phyloP scores from a whole-genome alignment of 2,329 filamentous ascomycete genomes.

The Colletotrichum acutatum region DNA sequence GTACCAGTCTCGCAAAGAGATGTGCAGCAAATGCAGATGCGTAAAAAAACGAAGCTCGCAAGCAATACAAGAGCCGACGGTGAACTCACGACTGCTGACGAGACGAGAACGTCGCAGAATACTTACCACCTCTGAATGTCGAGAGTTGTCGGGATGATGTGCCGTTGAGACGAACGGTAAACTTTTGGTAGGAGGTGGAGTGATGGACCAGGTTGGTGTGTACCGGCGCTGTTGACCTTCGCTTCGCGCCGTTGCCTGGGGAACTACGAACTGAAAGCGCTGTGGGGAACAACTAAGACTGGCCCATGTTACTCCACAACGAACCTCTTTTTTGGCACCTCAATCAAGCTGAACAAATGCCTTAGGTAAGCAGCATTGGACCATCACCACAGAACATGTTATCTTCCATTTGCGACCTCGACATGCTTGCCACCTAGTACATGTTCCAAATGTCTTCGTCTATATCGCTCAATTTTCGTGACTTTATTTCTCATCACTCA shows the following conservation, averaged over 20 bases:
- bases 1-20: conserved; percentile 41
- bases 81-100: conserved; percentile 45
- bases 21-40: conserved; percentile 39
- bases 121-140: conserved; percentile 12
- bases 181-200: conserved; percentile 32
- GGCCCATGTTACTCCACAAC: conserved; percentile 1
- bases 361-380: conserved; percentile 15
- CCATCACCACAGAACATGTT: background rate
- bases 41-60: background rate
- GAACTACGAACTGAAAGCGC: conserved; percentile 13
- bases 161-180: conserved; percentile 30
- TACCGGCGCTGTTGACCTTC: conserved; percentile 31
- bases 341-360: background rate
- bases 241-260: conserved; percentile 32
- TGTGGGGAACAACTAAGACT: conserved; percentile 9
- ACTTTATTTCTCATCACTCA: background rate
- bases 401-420: background rate
- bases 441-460: no score
- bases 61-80: conserved; percentile 33
- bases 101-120: conserved; percentile 24
- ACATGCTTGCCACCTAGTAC: no score
- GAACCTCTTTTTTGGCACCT: background rate
- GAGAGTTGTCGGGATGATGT: conserved; percentile 29
- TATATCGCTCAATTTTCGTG: no score
- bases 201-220: conserved; percentile 29